Conservation (phyloP, 768 basidiomycete genomes). For the Pilatotrama ljubarskyi region DNA sequence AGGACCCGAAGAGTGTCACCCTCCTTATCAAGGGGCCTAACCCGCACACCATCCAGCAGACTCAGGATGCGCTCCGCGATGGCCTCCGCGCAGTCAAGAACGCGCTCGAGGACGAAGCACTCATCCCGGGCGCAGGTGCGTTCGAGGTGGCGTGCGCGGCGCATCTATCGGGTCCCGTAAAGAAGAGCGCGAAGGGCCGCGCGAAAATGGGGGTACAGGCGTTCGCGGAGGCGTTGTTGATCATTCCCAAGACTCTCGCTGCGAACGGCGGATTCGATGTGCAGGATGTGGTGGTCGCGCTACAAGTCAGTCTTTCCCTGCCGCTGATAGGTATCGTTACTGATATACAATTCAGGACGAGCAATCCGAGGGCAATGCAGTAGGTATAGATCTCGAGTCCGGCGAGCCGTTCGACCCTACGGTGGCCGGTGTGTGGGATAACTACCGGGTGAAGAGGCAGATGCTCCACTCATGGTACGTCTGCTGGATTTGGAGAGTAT, state of each 20-base stretch:
- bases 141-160: constrained; percentile 93
- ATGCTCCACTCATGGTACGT: constrained; percentile 96
- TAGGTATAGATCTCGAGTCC: constrained; percentile 88
- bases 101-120: constrained; percentile 83
- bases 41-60: constrained; percentile 92
- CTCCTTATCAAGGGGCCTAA: constrained; percentile 98
- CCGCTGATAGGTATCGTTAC: not conserved
- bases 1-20: constrained; percentile 92
- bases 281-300: constrained; percentile 87
- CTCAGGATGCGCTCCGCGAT: constrained; percentile 97
- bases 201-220: constrained; percentile 98
- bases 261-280: constrained; percentile 97
- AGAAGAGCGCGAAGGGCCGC: constrained; percentile 87
- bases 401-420: constrained; percentile 97
- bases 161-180: constrained; percentile 76
- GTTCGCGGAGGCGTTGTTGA: constrained; percentile 89
- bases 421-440: constrained; percentile 97
- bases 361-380: constrained; percentile 88
- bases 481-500: not conserved
- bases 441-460: constrained; percentile 97
- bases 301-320: constrained; percentile 59
- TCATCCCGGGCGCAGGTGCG: constrained; percentile 96
- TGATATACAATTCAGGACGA: constrained; percentile 64
- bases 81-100: constrained; percentile 97
- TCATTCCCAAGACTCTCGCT: constrained; percentile 96